Percentiles rank a stretch among this genome's conserved stretches.
These are phyloP conservation scores for Nemania abortiva DNA, from an alignment of 2,329 filamentous ascomycete species.

Conservation along the genomic window DNA sequence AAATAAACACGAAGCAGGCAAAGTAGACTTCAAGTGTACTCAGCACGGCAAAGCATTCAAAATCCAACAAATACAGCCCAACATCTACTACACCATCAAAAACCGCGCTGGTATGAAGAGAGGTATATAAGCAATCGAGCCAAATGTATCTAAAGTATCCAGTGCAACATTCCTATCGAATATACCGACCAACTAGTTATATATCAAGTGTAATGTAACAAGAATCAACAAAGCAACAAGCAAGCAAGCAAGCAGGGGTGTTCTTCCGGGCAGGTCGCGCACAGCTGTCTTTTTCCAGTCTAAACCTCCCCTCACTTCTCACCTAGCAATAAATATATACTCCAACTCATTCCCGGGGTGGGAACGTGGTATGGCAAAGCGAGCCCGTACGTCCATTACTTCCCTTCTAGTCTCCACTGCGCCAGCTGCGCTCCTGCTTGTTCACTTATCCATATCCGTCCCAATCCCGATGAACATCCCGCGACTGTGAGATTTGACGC, in stretches of 20 bases:
- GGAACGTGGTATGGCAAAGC: background rate
- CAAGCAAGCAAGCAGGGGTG: background rate
- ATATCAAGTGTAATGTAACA: background rate
- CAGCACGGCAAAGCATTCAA: too few relatives aligned
- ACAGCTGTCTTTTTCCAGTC: background rate
- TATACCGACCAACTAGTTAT: background rate
- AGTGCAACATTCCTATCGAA: background rate
- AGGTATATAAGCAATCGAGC: too few relatives aligned
- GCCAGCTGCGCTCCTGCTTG: too few relatives aligned
- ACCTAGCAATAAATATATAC: background rate
- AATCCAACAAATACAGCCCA: too few relatives aligned
- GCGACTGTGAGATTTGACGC: background rate
- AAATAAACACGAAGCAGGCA: too few relatives aligned
- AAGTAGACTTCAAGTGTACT: too few relatives aligned
- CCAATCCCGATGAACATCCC: background rate
- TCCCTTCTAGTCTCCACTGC: background rate
- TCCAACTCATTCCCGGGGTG: background rate
- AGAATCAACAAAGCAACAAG: constrained; percentile 3
- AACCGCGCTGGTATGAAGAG: too few relatives aligned
- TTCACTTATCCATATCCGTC: background rate
- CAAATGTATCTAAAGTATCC: too few relatives aligned
- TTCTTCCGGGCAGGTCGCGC: constrained; percentile 2
- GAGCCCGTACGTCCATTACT: background rate
- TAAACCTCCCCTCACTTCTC: background rate
- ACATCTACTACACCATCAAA: too few relatives aligned